Percentiles rank a stretch among this genome's conserved stretches.
These are phyloP conservation scores for Puccinia polysora DNA, from an alignment of 1,284 basidiomycete genomes.

Conservation along the genomic window DNA sequence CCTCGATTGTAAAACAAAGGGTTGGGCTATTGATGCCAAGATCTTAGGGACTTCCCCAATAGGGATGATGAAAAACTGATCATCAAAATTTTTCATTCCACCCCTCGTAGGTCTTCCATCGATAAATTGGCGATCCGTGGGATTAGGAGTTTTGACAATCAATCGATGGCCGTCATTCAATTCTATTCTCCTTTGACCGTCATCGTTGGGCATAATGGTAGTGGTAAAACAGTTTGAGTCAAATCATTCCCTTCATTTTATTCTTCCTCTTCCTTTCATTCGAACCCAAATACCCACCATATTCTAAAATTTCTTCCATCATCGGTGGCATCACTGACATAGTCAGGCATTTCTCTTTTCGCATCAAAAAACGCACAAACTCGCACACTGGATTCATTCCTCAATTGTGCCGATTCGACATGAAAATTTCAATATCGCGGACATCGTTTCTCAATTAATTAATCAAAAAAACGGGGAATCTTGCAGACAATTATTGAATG, in stretches of 20 bases:
- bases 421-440: background rate
- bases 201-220: conserved; percentile 97
- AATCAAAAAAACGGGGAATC: background rate
- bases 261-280: background rate
- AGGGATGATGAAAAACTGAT: no score
- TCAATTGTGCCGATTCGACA: background rate
- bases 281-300: background rate
- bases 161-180: conserved; percentile 87
- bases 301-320: background rate
- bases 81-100: no score
- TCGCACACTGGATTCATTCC: no score
- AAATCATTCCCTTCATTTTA: background rate
- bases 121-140: conserved; percentile 53
- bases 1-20: no score
- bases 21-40: no score
- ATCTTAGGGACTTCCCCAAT: no score
- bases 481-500: conserved; percentile 91
- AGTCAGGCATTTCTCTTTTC: background rate
- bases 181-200: conserved; percentile 97
- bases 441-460: background rate
- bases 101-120: conserved; percentile 38
- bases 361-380: no score
- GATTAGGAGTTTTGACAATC: conserved; percentile 62
- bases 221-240: conserved; percentile 75
- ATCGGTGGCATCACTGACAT: background rate